phyloP scores from a whole-genome alignment of 148 eudicot species.

The Camellia granthamiana region DNA sequence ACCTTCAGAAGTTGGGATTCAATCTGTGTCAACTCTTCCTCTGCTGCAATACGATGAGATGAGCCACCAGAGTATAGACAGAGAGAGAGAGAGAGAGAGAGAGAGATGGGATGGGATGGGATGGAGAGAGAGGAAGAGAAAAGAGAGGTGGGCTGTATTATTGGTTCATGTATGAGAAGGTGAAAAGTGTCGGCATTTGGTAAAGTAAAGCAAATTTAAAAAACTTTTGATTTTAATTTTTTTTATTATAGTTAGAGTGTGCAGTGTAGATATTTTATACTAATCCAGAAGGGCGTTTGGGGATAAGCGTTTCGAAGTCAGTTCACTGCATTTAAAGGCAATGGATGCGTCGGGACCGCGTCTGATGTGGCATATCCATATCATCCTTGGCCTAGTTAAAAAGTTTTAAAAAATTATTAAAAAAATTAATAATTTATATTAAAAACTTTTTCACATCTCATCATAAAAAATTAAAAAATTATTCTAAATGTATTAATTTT shows the following conservation, averaged over 20 bases:
- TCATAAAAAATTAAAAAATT: too few species aligned
- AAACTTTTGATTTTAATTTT: background rate
- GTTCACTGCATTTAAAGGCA: too few species aligned
- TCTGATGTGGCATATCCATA: background rate
- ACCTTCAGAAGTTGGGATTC: background rate
- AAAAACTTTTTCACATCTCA: too few species aligned
- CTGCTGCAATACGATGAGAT: background rate
- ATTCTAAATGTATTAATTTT: too few species aligned
- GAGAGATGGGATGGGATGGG: too few species aligned
- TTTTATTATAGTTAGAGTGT: background rate
- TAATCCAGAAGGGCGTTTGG: too few species aligned
- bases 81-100: background rate
- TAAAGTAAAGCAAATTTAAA: conserved; percentile 3
- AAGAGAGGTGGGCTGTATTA: background rate
- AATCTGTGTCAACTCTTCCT: background rate
- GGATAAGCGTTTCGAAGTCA: too few species aligned
- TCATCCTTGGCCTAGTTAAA: background rate
- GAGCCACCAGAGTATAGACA: background rate
- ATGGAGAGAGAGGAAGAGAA: background rate
- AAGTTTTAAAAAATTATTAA: background rate
- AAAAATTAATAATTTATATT: background rate
- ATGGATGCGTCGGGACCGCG: too few species aligned
- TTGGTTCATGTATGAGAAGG: conserved; percentile 16
- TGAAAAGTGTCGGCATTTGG: conserved; percentile 40
- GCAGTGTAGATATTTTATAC: background rate